These are phyloP conservation scores for Sanghuangporus baumii DNA, from an alignment of 1,284 basidiomycete genomes.

Conservation along the genomic window DNA sequence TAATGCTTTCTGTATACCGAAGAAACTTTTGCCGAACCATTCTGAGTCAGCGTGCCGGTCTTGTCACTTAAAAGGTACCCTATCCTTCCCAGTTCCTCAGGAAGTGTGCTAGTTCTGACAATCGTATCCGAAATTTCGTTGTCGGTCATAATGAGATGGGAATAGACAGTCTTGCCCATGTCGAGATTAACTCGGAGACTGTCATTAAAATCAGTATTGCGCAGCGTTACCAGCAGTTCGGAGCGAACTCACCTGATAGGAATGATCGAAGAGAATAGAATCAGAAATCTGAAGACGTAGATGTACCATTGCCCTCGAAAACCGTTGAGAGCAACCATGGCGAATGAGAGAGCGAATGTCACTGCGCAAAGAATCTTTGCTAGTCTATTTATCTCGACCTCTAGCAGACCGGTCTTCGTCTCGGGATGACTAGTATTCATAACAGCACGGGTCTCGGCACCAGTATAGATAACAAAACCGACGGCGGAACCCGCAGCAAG, in stretches of 20 bases:
- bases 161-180: slow-evolving; percentile 99
- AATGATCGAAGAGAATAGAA: slow-evolving; percentile 98
- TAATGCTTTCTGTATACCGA: not conserved
- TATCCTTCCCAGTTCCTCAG: slow-evolving; percentile 94
- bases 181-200: slow-evolving; percentile 97
- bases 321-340: slow-evolving; percentile 92
- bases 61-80: slow-evolving; percentile 97
- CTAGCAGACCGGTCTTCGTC: slow-evolving; percentile 90
- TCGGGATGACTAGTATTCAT: slow-evolving; percentile 98
- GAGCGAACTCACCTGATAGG: slow-evolving; percentile 79
- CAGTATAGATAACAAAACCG: slow-evolving; percentile 93
- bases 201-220: not conserved
- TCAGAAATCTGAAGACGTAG: slow-evolving; percentile 95
- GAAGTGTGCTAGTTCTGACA: slow-evolving; percentile 93
- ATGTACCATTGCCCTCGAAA: slow-evolving; percentile 96
- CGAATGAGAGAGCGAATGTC: slow-evolving; percentile 87
- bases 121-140: slow-evolving; percentile 91
- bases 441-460: slow-evolving; percentile 92
- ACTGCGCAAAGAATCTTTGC: slow-evolving; percentile 97
- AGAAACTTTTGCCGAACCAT: slow-evolving; percentile 51
- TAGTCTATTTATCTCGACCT: slow-evolving; percentile 92
- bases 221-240: not conserved
- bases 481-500: slow-evolving; percentile 92
- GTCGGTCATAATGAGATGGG: slow-evolving; percentile 92
- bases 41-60: slow-evolving; percentile 96